phyloP scores from a whole-genome alignment of 2,329 filamentous ascomycete genomes.

The Fusarium sp. region DNA sequence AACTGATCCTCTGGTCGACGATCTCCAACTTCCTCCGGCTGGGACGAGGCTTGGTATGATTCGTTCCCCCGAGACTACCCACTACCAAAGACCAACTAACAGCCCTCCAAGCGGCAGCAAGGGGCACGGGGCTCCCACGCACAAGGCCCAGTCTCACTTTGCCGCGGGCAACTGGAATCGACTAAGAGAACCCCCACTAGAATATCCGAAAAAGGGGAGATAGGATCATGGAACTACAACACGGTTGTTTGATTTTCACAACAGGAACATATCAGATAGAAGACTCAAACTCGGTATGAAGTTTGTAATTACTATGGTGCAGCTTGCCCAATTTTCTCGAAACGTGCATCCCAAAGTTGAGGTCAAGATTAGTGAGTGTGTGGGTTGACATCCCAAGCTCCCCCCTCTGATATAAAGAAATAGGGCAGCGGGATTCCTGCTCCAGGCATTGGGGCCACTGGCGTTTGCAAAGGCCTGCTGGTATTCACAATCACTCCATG shows the following conservation, averaged over 20 bases:
- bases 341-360: not conserved
- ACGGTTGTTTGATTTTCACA: conserved; percentile 16
- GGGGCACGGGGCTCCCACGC: not conserved
- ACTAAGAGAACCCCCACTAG: conserved; percentile 18
- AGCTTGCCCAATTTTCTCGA: not conserved
- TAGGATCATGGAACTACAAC: conserved; percentile 12
- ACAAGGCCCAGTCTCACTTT: conserved; percentile 5
- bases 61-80: not conserved
- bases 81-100: not conserved
- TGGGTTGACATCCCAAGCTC: not conserved
- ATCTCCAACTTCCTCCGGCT: not conserved
- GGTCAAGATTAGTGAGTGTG: not conserved
- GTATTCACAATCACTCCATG: conserved; percentile 3
- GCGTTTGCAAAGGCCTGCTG: not conserved
- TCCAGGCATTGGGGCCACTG: not conserved
- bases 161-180: not conserved
- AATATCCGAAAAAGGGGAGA: not conserved
- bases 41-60: not conserved
- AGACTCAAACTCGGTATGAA: not conserved
- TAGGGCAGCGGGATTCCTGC: not conserved
- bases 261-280: not conserved
- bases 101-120: not conserved
- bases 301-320: not conserved
- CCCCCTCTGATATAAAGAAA: not conserved
- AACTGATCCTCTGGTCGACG: not conserved